Evolutionary conservation across 202 grass and related monocot species (phyloP).

Genomic region (Thinopyrum obtusiflorum): DNA sequence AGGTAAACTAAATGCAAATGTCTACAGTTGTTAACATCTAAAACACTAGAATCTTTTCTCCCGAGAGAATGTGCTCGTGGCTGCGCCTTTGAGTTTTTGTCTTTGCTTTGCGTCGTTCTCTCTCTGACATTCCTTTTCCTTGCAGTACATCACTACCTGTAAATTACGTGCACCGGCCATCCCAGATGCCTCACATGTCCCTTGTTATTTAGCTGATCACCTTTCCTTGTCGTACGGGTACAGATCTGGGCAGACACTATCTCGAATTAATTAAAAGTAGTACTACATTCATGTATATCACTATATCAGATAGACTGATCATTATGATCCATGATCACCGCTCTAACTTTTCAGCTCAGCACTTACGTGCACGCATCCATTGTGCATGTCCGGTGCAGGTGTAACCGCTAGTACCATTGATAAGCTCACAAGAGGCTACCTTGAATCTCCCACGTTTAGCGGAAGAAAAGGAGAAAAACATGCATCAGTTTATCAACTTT

Average conservation of each 20-base stretch:
- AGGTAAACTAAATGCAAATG: too few species aligned
- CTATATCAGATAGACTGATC: too few species aligned
- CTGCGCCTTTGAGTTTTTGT: neutral
- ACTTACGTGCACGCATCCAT: neutral
- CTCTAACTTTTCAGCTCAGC: neutral
- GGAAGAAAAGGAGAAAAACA: neutral
- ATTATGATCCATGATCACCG: neutral
- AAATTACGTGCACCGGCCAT: conserved; percentile 4
- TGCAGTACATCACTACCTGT: neutral
- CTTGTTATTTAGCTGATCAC: neutral
- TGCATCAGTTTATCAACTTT: neutral
- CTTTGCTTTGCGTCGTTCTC: neutral
- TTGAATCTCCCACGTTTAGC: neutral
- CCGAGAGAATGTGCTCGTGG: too few species aligned
- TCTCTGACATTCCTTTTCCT: neutral
- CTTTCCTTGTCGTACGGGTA: neutral
- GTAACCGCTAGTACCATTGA: neutral
- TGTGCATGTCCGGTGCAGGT: neutral
- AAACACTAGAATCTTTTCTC: too few species aligned
- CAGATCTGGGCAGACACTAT: neutral
- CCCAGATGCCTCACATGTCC: neutral
- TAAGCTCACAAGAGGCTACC: neutral
- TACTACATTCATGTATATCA: neutral
- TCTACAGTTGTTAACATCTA: too few species aligned
- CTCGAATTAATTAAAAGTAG: neutral